Conservation (phyloP, 2,329 filamentous ascomycete genomes). For the Eutypella sp. region DNA sequence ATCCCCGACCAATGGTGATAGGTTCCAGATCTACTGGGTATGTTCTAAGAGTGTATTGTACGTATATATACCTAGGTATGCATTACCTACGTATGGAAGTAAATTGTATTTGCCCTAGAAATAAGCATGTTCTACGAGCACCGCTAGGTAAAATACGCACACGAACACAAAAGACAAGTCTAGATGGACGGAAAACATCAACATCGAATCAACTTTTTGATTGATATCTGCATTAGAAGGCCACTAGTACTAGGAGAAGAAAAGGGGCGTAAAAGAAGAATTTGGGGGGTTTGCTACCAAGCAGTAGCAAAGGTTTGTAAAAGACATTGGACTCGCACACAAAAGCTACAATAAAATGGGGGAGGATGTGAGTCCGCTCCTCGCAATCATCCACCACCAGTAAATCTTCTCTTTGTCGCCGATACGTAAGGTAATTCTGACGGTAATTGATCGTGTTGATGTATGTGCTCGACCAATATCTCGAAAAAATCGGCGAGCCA, state of each 20-base stretch:
- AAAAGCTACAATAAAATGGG: constrained; percentile 21
- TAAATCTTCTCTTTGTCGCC: constrained; percentile 10
- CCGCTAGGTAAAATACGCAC: no score
- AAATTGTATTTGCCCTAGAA: no score
- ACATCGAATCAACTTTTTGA: constrained; percentile 30
- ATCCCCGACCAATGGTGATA: no score
- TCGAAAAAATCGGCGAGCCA: constrained; percentile 16
- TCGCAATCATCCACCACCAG: constrained; percentile 14
- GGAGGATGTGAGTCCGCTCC: constrained; percentile 10
- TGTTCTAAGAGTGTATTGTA: no score
- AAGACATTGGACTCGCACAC: constrained; percentile 23
- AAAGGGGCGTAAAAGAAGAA: constrained; percentile 32
- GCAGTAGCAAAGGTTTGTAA: constrained; percentile 19
- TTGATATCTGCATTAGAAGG: constrained; percentile 61
- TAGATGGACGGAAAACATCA: constrained; percentile 3
- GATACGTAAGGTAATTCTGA: neutral
- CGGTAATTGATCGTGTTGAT: constrained; percentile 1
- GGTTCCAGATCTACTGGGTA: no score
- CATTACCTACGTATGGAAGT: no score
- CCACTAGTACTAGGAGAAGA: constrained; percentile 50
- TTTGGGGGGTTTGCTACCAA: constrained; percentile 24
- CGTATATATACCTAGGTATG: no score
- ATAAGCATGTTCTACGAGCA: no score
- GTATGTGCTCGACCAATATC: constrained; percentile 12
- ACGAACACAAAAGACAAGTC: neutral